Conservation (phyloP, 768 basidiomycete genomes). For the Galerina sulciceps region DNA sequence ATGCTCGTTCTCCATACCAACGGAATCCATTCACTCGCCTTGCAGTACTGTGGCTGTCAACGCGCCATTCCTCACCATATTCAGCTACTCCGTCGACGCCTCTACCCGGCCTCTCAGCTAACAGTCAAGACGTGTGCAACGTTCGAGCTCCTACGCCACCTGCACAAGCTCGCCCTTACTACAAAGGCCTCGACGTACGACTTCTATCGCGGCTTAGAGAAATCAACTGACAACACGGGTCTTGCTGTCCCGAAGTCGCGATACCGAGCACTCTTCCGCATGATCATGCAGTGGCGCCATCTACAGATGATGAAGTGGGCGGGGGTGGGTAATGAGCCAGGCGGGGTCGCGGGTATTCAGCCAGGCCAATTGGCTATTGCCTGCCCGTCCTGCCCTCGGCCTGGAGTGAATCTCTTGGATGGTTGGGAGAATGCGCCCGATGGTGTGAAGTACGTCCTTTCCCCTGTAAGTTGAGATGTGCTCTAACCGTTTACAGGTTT, state of each 20-base stretch:
- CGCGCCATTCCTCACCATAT: neutral
- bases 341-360: constrained; percentile 5
- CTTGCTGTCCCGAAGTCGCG: neutral
- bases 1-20: constrained; percentile 4
- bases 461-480: too few relatives aligned
- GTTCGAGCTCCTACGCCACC: neutral
- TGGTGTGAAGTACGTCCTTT: neutral
- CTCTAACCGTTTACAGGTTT: neutral
- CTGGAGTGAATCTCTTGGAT: constrained; percentile 17
- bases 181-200: neutral
- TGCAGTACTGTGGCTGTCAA: constrained; percentile 4
- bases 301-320: constrained; percentile 26
- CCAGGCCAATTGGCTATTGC: constrained; percentile 22
- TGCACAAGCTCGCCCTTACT: constrained; percentile 1
- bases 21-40: neutral
- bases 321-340: constrained; percentile 21
- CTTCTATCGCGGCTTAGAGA: neutral
- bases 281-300: constrained; percentile 20
- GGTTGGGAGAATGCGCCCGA: neutral
- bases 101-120: neutral
- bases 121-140: constrained; percentile 1
- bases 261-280: neutral
- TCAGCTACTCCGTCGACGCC: constrained; percentile 1
- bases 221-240: neutral
- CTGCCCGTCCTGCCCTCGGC: constrained; percentile 31